These are phyloP conservation scores for Apophysomyces ossiformis DNA, from an alignment of 371 early-diverging fungal genomes.

Conservation along the genomic window DNA sequence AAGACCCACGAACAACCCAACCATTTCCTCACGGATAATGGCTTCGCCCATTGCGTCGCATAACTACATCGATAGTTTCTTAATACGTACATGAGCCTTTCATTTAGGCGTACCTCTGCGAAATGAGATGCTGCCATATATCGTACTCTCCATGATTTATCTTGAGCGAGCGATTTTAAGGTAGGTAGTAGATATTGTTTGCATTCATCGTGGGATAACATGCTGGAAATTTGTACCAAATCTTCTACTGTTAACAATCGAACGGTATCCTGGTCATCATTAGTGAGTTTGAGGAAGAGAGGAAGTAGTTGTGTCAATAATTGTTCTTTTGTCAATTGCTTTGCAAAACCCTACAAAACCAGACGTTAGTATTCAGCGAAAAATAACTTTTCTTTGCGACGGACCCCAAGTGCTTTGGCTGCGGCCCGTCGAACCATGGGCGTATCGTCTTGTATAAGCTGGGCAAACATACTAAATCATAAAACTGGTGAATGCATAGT, in stretches of 20 bases:
- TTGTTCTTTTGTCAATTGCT: conserved; percentile 73
- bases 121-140: conserved; percentile 97
- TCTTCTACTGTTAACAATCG: conserved; percentile 93
- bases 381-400: not conserved
- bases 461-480: conserved; percentile 59
- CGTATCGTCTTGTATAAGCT: conserved; percentile 94
- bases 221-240: conserved; percentile 86
- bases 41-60: conserved; percentile 42
- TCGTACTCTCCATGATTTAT: conserved; percentile 97
- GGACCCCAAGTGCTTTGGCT: conserved; percentile 83
- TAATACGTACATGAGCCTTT: not conserved
- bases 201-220: conserved; percentile 78
- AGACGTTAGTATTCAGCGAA: not conserved
- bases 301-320: conserved; percentile 72
- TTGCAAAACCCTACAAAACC: conserved; percentile 58
- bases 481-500: not conserved
- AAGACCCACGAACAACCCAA: conserved; percentile 61
- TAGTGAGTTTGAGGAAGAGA: conserved; percentile 76
- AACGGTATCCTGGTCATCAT: conserved; percentile 97
- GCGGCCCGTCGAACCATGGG: conserved; percentile 98
- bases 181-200: conserved; percentile 74
- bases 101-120: conserved; percentile 64
- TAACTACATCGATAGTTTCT: conserved; percentile 21
- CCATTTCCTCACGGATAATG: conserved; percentile 44
- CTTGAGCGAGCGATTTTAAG: conserved; percentile 80